Base-by-base conservation (phyloP, 768 basidiomycete species). In the Tylopilus cervinicoccineus region DNA sequence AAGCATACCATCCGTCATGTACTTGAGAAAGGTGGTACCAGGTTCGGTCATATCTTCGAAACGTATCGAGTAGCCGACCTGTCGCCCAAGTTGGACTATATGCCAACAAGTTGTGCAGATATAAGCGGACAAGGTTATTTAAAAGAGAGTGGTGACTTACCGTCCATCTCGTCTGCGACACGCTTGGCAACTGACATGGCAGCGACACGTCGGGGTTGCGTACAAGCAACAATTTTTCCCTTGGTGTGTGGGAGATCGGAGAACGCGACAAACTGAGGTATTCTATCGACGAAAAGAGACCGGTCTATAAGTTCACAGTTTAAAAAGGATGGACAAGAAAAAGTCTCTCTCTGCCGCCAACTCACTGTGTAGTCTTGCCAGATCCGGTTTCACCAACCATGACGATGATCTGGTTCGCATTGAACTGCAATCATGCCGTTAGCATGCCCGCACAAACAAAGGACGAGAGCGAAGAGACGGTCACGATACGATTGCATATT, bases 121-220 rank as follows among this genome's bases (percentile, higher is more conserved):
- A 36, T 57, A 22, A 57, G 47, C 10, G 11, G 8, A 22, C 23
- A 20, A 5, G 29, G n/a, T 26, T 5, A 39, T 43, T 19, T 19
- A 14, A 16, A 19, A 0, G 23, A 23, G 23, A 23, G 29, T 19
- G 11, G 4, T 16, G 9, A 71, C 89, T 59, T 57, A 92, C 92
- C 91, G 65, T 98, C 95, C 93, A 98, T 93, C 70, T 98, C 95
- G 62, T 98, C 95, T 5, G 95, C 93, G 2, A 99, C 95, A 71
- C 95, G 93, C 67, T 96, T 95, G n/a, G 95, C 95, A 3, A 97
- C 95, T n/a, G 89, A 92, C 92, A 95, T 97, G 9, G 95, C 92
- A 12, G 95, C 93, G 3, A 99, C 92, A 72, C 95, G 80, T 60
- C 95, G 77, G 1, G 95, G 95, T 63, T 99, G 95, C 2, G 95